Evolutionary conservation across 805 yeast species (phyloP).

Genomic region (Saccharomycopsis sp.): DNA sequence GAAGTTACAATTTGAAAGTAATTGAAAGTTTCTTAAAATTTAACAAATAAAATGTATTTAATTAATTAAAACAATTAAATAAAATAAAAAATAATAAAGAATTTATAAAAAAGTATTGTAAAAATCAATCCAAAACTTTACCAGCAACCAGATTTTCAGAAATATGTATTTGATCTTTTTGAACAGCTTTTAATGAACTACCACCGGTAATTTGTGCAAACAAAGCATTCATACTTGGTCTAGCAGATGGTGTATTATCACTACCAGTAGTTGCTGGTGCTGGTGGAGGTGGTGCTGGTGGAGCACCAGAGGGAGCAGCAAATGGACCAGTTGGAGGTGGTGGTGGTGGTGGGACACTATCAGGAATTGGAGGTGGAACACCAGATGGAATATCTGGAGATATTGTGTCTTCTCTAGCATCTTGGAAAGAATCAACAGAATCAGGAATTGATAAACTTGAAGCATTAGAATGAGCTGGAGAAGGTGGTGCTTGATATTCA

Average conservation of each 20-base stretch:
- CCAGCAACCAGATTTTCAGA: slow-evolving; percentile 40
- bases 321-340: slow-evolving; percentile 5
- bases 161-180: slow-evolving; percentile 35
- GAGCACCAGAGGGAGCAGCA: slow-evolving; percentile 5
- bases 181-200: slow-evolving; percentile 38
- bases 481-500: slow-evolving; percentile 3
- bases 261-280: slow-evolving; percentile 3
- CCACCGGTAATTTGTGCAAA: slow-evolving; percentile 52
- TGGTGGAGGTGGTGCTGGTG: slow-evolving; percentile 12
- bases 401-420: slow-evolving; percentile 1
- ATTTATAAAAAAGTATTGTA: too few relatives aligned
- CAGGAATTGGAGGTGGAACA: slow-evolving; percentile 8
- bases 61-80: too few relatives aligned
- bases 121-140: too few relatives aligned
- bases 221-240: slow-evolving; percentile 35
- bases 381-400: not conserved
- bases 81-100: too few relatives aligned
- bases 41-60: too few relatives aligned
- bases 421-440: slow-evolving; percentile 18
- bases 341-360: slow-evolving; percentile 5
- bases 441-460: slow-evolving; percentile 18
- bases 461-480: slow-evolving; percentile 13
- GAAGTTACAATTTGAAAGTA: too few relatives aligned
- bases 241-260: slow-evolving; percentile 19
- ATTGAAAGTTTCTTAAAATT: too few relatives aligned